Evolutionary conservation across 2,329 filamentous ascomycete species (phyloP), one percentile per base, ranked within the genome.

Genomic region (Pseudopithomyces maydicus): DNA sequence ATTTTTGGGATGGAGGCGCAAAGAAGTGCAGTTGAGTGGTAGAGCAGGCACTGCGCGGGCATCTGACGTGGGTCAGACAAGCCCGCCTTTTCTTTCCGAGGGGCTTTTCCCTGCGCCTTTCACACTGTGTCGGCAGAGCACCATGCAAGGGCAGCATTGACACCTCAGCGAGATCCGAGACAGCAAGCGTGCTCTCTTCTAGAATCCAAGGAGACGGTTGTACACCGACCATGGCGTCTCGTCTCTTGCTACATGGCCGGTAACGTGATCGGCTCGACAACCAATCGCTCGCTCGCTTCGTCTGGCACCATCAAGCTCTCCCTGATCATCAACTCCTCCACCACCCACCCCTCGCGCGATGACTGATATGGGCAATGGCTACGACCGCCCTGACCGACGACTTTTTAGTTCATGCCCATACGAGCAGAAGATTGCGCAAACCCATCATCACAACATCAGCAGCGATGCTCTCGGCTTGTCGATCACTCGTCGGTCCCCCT

Each of bases 1-100:
- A 55, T 49, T 63, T 57, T 57, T 62, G 69, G 62, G 63, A 67
- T 68, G 58, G 66, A 62, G 55, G 39, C 47, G 52, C 41, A 50
- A 48, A 22, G 32, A 56, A 57, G 53, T 57, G 59, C 47, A 52
- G 56, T 41, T 44, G 61, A 53, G 35, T 43, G 46, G 44, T 59
- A 53, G 29, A 43, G 42, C 46, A 55, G 55, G 54, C 57, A 63
- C 59, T 64, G 38, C 15, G 17, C 15, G 15, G 63, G 54, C 15
- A 53, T 59, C 54, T 70, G 67, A 69, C 64, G 61, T 64, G 49
- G 60, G 62, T 58, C 63, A 54, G 55, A 62, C 59, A 66, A 58
- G 61, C 59, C 61, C 62, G 58, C 33, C 59, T 50, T 58, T 57
- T 49, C 43, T 54, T 59, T 54, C 54, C 49, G 41, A 20, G 45